Evolutionary conservation across 2,329 filamentous ascomycete genomes (phyloP), one percentile per base, ranked within the genome.

Genomic region (Aspergillus ruber): DNA sequence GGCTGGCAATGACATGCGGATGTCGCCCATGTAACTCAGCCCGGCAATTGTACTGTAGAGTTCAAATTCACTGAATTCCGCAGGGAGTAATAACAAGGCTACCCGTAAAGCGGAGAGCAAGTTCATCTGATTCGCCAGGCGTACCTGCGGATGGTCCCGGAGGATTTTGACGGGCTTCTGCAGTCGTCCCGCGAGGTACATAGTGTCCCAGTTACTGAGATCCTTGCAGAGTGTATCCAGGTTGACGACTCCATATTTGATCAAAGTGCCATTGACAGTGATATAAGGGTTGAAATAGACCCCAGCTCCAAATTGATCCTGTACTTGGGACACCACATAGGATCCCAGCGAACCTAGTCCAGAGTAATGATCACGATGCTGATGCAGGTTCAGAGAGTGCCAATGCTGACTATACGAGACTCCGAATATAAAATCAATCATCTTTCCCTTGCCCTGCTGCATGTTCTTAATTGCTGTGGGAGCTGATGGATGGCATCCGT

Each of bases 141-240:
- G 88, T 36, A 98, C 90, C 43, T 84, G 84, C 0, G 93, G 88
- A 61, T 98, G 88, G 65, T 98, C 93, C 44, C 90, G 85, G 15
- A 98, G 79, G 56, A 98, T 97, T 74, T 98, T 97, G 69, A 95
- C 93, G 1, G 93, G 93, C 67, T 98, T 98, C 55, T 98, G 93
- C 45, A 98, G 78, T 29, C 93, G 86, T 3, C 93, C 93, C 5
- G 94, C 93, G n/a, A 98, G 80, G 68, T 98, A 98, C 21, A 98
- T 76, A 0, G 89, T 95, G 53, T 95, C 84, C 93, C 93, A 98
- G 49, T 90, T 83, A 25, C 83, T 86, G 20, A 98, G 79, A 65
- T 98, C 93, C 38, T 78, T 79, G 59, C 89, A 90, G 13, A 98
- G 75, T 2, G 90, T 96, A 62, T 94, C 84, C 55, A 97, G 80